A percentile compares a stretch with the other conserved stretches of the same genome.
These are phyloP conservation scores for Pontederia paniculata DNA, from an alignment of 176 grass and related monocot genomes.

Conservation along the genomic window DNA sequence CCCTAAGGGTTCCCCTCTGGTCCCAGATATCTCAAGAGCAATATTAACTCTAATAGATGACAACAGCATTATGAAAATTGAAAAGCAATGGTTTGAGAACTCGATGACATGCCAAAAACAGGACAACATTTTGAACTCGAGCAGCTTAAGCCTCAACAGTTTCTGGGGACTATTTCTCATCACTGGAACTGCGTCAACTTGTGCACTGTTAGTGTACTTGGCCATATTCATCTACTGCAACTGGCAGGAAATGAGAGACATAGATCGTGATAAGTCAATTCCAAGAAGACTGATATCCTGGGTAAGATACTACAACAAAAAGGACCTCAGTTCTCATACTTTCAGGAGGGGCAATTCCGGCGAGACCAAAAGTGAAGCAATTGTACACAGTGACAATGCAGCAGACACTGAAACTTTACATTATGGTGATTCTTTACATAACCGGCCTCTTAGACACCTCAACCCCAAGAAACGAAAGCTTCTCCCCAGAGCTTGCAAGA, in stretches of 20 bases:
- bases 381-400: background rate
- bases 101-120: constrained; percentile 19
- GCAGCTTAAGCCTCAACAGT: constrained; percentile 27
- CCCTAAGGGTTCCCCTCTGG: constrained; percentile 26
- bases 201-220: constrained; percentile 26
- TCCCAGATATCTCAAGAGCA: constrained; percentile 31
- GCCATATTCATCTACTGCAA: constrained; percentile 25
- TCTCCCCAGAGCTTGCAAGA: background rate
- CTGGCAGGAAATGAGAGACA: constrained; percentile 3
- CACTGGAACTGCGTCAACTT: constrained; percentile 26
- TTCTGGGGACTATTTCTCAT: constrained; percentile 40
- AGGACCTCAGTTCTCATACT: background rate
- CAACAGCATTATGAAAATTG: constrained; percentile 17
- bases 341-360: no score
- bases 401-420: background rate
- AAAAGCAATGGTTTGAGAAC: constrained; percentile 37
- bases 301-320: constrained; percentile 1
- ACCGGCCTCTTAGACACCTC: background rate
- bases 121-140: constrained; percentile 1
- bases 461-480: background rate
- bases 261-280: background rate
- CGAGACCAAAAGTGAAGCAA: background rate
- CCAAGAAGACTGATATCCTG: background rate
- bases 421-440: background rate
- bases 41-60: constrained; percentile 48